Base-by-base conservation (phyloP, 345 rosid species). In the Isatis tinctoria region DNA sequence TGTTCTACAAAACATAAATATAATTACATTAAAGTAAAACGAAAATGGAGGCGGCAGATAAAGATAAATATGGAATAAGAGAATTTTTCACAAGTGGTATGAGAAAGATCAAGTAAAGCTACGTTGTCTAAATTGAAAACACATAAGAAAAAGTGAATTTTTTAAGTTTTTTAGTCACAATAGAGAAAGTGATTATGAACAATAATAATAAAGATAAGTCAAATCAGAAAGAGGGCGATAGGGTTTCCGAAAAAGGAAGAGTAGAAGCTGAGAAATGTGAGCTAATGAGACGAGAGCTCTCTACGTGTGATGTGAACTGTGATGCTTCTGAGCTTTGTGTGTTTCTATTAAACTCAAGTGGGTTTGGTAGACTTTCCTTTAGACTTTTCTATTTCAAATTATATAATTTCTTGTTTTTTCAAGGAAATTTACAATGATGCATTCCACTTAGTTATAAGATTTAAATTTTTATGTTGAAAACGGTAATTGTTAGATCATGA, bases 281-380 rank as follows among this genome's bases (percentile, higher is more conserved):
- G 61, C 61, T 61, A 72, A 49, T 39, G 66, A 59, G 68, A 49
- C 39, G 65, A 68, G 65, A 52, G 69, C 20, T 39, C 53, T 51
- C 54, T 51, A 60, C 26, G 20, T 60, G 48, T 75, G 74, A 68
- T 75, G 79, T 75, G 79, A 75, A 41, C 56, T 68, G 49, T 68
- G 79, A 75, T 75, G 41, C 69, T 75, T 75, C 70, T 32, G 41
- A 60, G 69, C 79, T 69, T 60, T 75, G 74, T 68, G 69, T 69
- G 69, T 75, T 32, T 52, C 63, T 52, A 13, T 68, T 39, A 67
- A 74, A 74, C 78, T 58, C 78, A 74, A 67, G 62, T 67, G 68
- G 73, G 78, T 49, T 74, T 40, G 73, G 78, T 74, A 43, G 54
- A 60, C 78, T 74, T 75, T 60, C 79, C 69, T 60, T 61, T 68